A percentile compares a stretch with the other conserved stretches of the same genome.
phyloP scores from a whole-genome alignment of 108 stramenopile genomes.

The Fragilaria radians region DNA sequence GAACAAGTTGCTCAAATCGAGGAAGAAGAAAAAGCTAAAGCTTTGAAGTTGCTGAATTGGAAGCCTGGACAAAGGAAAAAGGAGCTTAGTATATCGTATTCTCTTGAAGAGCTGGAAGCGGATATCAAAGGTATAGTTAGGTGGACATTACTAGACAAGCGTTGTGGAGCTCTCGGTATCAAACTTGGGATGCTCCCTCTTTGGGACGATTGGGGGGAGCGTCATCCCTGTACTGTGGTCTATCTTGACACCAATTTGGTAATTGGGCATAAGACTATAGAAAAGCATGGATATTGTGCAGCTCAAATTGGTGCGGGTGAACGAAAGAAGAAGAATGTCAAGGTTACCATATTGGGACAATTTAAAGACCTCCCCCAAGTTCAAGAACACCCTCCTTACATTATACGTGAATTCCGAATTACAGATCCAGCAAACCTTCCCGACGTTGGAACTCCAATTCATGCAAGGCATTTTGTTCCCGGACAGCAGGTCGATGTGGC shows the following conservation, averaged over 20 bases:
- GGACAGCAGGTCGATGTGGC: slow-evolving; percentile 95
- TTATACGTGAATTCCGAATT: slow-evolving; percentile 80
- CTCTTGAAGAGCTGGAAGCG: slow-evolving; percentile 64
- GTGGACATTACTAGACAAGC: slow-evolving; percentile 74
- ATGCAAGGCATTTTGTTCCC: slow-evolving; percentile 94
- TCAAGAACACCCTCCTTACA: slow-evolving; percentile 62
- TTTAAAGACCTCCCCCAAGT: slow-evolving; percentile 41
- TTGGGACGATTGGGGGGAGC: slow-evolving; percentile 95
- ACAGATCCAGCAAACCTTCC: slow-evolving; percentile 64
- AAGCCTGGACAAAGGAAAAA: slow-evolving; percentile 84
- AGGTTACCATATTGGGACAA: slow-evolving; percentile 58
- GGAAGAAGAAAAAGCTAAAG: slow-evolving; percentile 33
- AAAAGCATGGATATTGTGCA: slow-evolving; percentile 84
- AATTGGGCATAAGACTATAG: slow-evolving; percentile 79
- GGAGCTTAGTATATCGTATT: slow-evolving; percentile 51
- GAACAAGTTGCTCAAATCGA: slow-evolving; percentile 46
- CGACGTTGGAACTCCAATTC: slow-evolving; percentile 72
- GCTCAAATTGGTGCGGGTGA: slow-evolving; percentile 94
- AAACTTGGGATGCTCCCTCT: slow-evolving; percentile 97
- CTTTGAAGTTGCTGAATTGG: slow-evolving; percentile 53
- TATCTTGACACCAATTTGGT: slow-evolving; percentile 90
- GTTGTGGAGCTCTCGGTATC: slow-evolving; percentile 87
- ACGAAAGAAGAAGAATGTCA: slow-evolving; percentile 85
- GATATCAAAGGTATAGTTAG: slow-evolving; percentile 37
- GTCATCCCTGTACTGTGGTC: slow-evolving; percentile 90